These are phyloP conservation scores for Apiospora marii DNA, from an alignment of 2,329 filamentous ascomycete genomes.

Conservation along the genomic window DNA sequence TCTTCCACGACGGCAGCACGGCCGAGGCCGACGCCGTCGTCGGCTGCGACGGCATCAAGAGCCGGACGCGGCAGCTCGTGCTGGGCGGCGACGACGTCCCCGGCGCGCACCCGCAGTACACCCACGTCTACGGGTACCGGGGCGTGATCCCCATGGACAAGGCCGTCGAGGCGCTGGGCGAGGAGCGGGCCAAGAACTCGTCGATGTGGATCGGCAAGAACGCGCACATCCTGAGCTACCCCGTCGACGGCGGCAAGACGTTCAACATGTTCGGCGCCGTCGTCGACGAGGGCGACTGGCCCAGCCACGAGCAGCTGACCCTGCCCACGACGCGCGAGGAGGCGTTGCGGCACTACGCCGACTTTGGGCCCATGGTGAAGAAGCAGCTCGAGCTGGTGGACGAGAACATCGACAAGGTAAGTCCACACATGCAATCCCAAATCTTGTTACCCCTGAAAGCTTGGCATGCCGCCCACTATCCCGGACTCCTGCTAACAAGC, in stretches of 20 bases:
- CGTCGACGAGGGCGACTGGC: conserved; percentile 23
- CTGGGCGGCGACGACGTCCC: conserved; percentile 46
- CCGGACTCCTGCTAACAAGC: not conserved
- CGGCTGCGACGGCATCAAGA: conserved; percentile 70
- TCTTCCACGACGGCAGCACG: conserved; percentile 38
- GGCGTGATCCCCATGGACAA: conserved; percentile 53
- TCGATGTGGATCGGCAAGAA: conserved; percentile 50
- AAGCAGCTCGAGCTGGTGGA: conserved; percentile 42
- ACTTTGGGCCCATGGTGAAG: conserved; percentile 31
- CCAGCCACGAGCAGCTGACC: not conserved
- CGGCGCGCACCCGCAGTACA: conserved; percentile 52
- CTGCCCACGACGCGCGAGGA: conserved; percentile 16
- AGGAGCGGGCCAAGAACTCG: conserved; percentile 34
- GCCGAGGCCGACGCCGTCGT: conserved; percentile 49
- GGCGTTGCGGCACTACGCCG: not conserved
- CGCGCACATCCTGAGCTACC: conserved; percentile 65
- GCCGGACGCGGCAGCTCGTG: conserved; percentile 56
- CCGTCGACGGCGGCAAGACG: conserved; percentile 60
- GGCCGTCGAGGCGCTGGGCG: conserved; percentile 56
- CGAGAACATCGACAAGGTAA: conserved; percentile 40
- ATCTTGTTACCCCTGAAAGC: not conserved
- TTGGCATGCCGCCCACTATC: no score
- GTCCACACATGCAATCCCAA: conserved; percentile 15
- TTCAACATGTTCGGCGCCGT: conserved; percentile 56
- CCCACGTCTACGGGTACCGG: conserved; percentile 65